Evolutionary conservation across 164 flowering plant genomes (phyloP), one percentile per base, ranked within the genome.

Genomic region (Berberis vulgaris): DNA sequence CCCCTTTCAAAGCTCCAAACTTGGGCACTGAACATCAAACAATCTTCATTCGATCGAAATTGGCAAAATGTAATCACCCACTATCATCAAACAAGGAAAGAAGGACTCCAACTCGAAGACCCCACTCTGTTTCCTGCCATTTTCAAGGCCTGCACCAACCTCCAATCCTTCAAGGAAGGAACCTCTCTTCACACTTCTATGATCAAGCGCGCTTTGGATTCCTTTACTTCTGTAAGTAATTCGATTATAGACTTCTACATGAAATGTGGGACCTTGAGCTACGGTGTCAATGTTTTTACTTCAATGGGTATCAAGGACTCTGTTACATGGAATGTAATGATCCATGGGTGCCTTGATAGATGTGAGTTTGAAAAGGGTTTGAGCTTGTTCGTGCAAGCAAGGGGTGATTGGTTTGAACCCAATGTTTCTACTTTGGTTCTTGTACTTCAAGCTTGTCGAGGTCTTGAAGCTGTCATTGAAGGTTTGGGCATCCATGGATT

Each of bases 301-400:
- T 57, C 40, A 73, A 73, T 80, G 77, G 62, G 53, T 10, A 65
- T 8, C 59, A 77, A 66, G 56, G 92, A 90, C 62, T 83, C 87
- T 2, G 86, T 93, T 57, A 78, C 94, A 3, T 90, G 96, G 97
- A 93, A 90, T 65, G 70, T 83, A 26, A 46, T 46, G 49, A 46
- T 46, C 5, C 49, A 46, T 46, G 49, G 49, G 49, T 46, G 49
- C 8, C 49, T 46, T 46, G 49, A 46, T 46, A 46, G 49, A 5
- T 5, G 49, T 46, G 49, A 5, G 6, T n/a, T n/a, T 55, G 6
- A 39, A 2, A 6, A 55, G 41, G 58, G 58, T n/a, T 55, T 55
- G 13, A 7, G 39, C 4, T 2, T 55, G 58, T n/a, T n/a, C 6
- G 13, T 13, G 39, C 8, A 6, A 39, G 55, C 26, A 0, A 53